Evolutionary conservation across 257 asterid genomes (phyloP).

Genomic region (Jacaranda copaia): DNA sequence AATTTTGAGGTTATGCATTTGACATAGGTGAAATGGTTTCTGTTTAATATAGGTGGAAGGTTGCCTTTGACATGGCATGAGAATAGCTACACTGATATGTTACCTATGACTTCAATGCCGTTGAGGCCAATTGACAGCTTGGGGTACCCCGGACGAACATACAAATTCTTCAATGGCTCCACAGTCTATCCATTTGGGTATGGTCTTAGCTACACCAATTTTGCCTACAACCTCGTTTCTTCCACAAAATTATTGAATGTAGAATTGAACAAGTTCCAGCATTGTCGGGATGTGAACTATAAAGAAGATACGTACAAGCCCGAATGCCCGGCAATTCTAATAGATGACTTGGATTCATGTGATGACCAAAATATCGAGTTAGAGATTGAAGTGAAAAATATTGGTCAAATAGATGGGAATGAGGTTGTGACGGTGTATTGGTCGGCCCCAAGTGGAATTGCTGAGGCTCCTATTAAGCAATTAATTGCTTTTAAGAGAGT

Average conservation of each 20-base stretch:
- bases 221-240: constrained; percentile 17
- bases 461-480: constrained; percentile 43
- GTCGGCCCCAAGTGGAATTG: constrained; percentile 37
- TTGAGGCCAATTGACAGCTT: constrained; percentile 39
- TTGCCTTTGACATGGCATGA: constrained; percentile 57
- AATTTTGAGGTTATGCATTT: too few relatives aligned
- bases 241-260: constrained; percentile 7
- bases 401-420: constrained; percentile 41
- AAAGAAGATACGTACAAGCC: constrained; percentile 23
- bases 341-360: too few relatives aligned
- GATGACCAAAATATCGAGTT: background rate
- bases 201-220: constrained; percentile 58
- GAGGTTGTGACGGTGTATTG: constrained; percentile 46
- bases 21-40: too few relatives aligned
- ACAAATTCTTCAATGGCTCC: constrained; percentile 52
- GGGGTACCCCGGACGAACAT: constrained; percentile 60
- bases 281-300: constrained; percentile 47
- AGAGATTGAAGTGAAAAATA: constrained; percentile 33
- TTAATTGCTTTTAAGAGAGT: constrained; percentile 50
- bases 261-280: constrained; percentile 34
- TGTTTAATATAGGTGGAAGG: constrained; percentile 42
- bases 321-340: background rate
- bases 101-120: constrained; percentile 56
- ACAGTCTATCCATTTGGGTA: constrained; percentile 51
- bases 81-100: constrained; percentile 9